Conservation (phyloP, 2,329 filamentous ascomycete genomes). For the Cytospora mali region DNA sequence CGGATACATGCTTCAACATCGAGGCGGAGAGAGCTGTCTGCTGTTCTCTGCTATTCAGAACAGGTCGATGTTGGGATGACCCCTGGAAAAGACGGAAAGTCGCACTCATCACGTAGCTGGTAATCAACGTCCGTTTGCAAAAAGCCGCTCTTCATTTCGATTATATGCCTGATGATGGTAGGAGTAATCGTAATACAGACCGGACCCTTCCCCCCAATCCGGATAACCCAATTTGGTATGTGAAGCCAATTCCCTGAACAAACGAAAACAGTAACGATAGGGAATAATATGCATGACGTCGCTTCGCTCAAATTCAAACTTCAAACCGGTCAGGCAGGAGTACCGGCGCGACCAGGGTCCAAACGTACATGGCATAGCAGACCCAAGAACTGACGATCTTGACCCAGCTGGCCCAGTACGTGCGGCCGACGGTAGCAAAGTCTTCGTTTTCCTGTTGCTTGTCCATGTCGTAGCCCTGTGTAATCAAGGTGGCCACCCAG, state of each 20-base stretch:
- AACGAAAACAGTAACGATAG: slow-evolving; percentile 31
- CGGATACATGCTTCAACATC: slow-evolving; percentile 17
- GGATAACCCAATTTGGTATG: slow-evolving; percentile 6
- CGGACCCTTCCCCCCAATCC: neutral
- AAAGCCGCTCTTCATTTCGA: slow-evolving; percentile 4
- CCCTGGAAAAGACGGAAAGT: slow-evolving; percentile 4
- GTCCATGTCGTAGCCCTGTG: slow-evolving; percentile 70
- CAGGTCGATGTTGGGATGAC: neutral
- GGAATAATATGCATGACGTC: slow-evolving; percentile 43
- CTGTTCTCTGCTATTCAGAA: slow-evolving; percentile 2
- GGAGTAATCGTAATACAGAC: slow-evolving; percentile 22
- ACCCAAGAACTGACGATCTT: slow-evolving; percentile 98
- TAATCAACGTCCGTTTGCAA: slow-evolving; percentile 17
- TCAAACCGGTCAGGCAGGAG: slow-evolving; percentile 86
- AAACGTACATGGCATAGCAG: slow-evolving; percentile 91
- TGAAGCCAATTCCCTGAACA: slow-evolving; percentile 11
- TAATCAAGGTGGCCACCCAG: slow-evolving; percentile 90
- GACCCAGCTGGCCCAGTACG: slow-evolving; percentile 97
- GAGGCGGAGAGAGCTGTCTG: slow-evolving; percentile 3
- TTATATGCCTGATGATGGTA: neutral
- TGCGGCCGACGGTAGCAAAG: slow-evolving; percentile 91
- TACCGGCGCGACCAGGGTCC: slow-evolving; percentile 88
- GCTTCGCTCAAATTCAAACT: slow-evolving; percentile 30
- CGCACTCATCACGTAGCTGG: slow-evolving; percentile 12
- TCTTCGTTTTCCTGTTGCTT: slow-evolving; percentile 60